Evolutionary conservation across 2,329 filamentous ascomycete species (phyloP).

Genomic region (Mariannaea sp.): DNA sequence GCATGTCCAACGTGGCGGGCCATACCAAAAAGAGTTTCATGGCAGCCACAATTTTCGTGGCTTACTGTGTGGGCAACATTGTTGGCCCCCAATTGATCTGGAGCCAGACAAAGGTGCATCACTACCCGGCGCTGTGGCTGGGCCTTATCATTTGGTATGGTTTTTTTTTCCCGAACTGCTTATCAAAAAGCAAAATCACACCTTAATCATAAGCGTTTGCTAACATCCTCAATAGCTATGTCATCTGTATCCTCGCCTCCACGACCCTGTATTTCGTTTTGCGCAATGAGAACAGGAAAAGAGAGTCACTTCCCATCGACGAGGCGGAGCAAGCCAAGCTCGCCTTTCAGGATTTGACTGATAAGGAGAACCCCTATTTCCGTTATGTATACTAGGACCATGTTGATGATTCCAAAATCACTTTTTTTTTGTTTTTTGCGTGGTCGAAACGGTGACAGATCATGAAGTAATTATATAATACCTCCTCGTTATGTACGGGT

Average conservation of each 20-base stretch:
- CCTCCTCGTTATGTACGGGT: not conserved
- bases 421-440: not conserved
- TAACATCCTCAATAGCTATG: constrained; percentile 55
- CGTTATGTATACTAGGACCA: constrained; percentile 55
- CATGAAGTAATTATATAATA: no score
- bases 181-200: not conserved
- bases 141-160: constrained; percentile 65
- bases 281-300: constrained; percentile 59
- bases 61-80: constrained; percentile 77
- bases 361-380: constrained; percentile 71
- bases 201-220: no score
- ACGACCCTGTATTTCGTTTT: constrained; percentile 63
- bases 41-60: constrained; percentile 74
- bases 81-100: constrained; percentile 74
- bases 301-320: constrained; percentile 55
- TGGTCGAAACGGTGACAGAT: no score
- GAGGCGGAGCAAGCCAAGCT: constrained; percentile 65
- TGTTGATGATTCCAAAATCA: not conserved
- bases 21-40: constrained; percentile 80
- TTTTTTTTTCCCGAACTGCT: fast-evolving
- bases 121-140: constrained; percentile 74
- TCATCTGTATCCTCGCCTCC: constrained; percentile 67
- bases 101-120: constrained; percentile 65
- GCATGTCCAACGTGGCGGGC: constrained; percentile 72
- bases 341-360: constrained; percentile 71